Evolutionary conservation across 352 stramenopile species (phyloP).

Genomic region (Pythium plurisporium): DNA sequence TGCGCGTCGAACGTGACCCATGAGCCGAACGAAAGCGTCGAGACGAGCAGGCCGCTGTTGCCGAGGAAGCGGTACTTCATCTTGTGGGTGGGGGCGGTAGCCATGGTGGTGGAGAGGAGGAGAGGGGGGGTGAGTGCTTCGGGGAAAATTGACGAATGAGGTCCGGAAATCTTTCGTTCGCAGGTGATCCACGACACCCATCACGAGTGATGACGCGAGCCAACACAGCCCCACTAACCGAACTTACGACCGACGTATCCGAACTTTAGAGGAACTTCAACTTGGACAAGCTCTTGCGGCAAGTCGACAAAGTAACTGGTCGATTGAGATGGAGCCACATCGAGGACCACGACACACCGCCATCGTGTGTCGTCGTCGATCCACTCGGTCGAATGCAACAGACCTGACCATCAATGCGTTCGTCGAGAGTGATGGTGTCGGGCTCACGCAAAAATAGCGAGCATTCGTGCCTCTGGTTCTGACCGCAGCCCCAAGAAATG

Average conservation of each 20-base stretch:
- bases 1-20: slow-evolving; percentile 10
- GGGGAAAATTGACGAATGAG: not conserved
- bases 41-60: slow-evolving; percentile 24
- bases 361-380: not conserved
- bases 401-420: not conserved
- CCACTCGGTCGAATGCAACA: not conserved
- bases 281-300: not conserved
- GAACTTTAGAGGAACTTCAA: slow-evolving; percentile 17
- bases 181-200: not conserved
- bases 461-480: slow-evolving; percentile 5
- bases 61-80: slow-evolving; percentile 32
- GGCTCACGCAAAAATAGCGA: slow-evolving; percentile 1
- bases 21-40: slow-evolving; percentile 8
- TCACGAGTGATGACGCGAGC: not conserved
- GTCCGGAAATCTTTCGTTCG: not conserved
- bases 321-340: too few species aligned
- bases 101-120: slow-evolving; percentile 5
- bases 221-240: too few species aligned
- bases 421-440: not conserved
- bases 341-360: not conserved
- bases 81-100: slow-evolving; percentile 20
- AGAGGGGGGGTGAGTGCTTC: not conserved
- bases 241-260: not conserved
- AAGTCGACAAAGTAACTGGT: too few species aligned
- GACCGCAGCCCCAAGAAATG: not conserved